Conservation (phyloP, 805 yeast species). For the Tetrapisispora pingtungensis region DNA sequence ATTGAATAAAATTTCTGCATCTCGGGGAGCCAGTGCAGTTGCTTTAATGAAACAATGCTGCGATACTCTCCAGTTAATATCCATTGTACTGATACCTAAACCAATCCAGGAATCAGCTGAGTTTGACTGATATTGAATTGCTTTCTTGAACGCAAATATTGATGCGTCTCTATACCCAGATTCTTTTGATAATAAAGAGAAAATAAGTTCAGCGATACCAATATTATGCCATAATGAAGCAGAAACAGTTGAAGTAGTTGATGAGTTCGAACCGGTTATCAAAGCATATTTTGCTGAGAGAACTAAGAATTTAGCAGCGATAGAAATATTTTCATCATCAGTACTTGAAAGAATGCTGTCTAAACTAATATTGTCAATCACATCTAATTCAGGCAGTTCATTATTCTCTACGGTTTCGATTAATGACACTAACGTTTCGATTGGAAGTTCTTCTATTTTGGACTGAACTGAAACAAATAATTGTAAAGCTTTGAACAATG, state of each 20-base stretch:
- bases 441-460: slow-evolving; percentile 41
- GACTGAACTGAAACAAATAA: slow-evolving; percentile 48
- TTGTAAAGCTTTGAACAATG: slow-evolving; percentile 46
- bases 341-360: slow-evolving; percentile 14
- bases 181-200: slow-evolving; percentile 29
- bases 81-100: slow-evolving; percentile 65
- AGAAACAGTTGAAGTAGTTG: slow-evolving; percentile 37
- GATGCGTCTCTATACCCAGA: slow-evolving; percentile 39
- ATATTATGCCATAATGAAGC: slow-evolving; percentile 57
- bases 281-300: slow-evolving; percentile 40
- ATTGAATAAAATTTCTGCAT: slow-evolving; percentile 67
- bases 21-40: slow-evolving; percentile 54
- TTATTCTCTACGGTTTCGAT: slow-evolving; percentile 12
- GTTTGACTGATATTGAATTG: slow-evolving; percentile 61
- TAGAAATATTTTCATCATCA: slow-evolving; percentile 24
- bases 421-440: slow-evolving; percentile 29
- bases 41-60: slow-evolving; percentile 94
- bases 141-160: slow-evolving; percentile 47
- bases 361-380: slow-evolving; percentile 23
- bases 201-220: slow-evolving; percentile 53
- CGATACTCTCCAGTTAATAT: slow-evolving; percentile 57
- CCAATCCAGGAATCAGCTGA: slow-evolving; percentile 73
- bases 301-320: slow-evolving; percentile 35
- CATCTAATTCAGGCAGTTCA: slow-evolving; percentile 17
- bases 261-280: slow-evolving; percentile 7